These are phyloP conservation scores for Periconia sp. DNA, from an alignment of 2,329 filamentous ascomycete species.

Conservation along the genomic window DNA sequence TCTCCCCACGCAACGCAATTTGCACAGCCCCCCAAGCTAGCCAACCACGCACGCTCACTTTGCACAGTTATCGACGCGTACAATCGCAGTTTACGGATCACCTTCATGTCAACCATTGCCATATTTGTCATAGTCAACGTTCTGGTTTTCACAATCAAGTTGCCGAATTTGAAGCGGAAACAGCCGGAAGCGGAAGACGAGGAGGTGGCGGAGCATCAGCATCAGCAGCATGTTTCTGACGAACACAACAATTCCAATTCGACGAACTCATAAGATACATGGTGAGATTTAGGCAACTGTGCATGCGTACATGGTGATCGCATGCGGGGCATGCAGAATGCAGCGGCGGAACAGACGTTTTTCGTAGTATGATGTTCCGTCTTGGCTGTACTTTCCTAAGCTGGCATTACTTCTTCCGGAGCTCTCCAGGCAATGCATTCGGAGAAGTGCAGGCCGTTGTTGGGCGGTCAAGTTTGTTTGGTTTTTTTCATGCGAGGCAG, in stretches of 20 bases:
- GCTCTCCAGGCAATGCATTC: no score
- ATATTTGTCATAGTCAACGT: constrained; percentile 54
- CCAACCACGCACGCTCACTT: neutral
- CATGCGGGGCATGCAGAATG: no score
- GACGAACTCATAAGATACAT: neutral
- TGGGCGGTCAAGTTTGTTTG: no score
- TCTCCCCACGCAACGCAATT: neutral
- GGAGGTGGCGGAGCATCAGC: constrained; percentile 1
- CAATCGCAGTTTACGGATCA: constrained; percentile 40
- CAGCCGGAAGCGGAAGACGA: constrained; percentile 6
- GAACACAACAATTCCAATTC: no score
- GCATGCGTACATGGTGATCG: no score
- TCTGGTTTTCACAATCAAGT: constrained; percentile 54
- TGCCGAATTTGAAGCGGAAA: constrained; percentile 50
- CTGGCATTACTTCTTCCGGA: no score
- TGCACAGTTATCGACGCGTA: constrained; percentile 43
- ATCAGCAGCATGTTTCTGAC: neutral
- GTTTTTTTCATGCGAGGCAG: no score
- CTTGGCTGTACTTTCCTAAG: no score
- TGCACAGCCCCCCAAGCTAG: constrained; percentile 26
- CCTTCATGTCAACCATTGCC: constrained; percentile 48
- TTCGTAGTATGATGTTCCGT: no score
- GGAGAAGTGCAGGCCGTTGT: no score
- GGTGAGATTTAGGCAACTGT: neutral
- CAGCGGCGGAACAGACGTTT: no score